These are phyloP conservation scores for Clonostachys rosea DNA, from an alignment of 2,329 filamentous ascomycete species.

Conservation along the genomic window DNA sequence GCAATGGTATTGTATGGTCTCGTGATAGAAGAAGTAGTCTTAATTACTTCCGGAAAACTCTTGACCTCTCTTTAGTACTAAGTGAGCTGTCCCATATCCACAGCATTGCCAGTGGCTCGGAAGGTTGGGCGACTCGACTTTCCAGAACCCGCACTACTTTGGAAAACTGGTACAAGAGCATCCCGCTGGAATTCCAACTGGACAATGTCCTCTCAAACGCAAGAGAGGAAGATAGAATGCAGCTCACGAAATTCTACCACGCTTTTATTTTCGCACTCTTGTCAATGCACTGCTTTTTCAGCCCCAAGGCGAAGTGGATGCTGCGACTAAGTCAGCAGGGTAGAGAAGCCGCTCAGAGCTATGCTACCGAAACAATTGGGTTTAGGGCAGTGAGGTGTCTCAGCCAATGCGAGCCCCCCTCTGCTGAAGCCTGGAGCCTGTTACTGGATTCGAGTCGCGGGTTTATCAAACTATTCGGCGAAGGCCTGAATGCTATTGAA, in stretches of 20 bases:
- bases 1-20: slow-evolving; percentile 23
- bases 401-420: slow-evolving; percentile 5
- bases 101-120: slow-evolving; percentile 12
- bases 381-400: background rate
- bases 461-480: slow-evolving; percentile 23
- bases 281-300: slow-evolving; percentile 31
- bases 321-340: slow-evolving; percentile 20
- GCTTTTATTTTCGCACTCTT: slow-evolving; percentile 26
- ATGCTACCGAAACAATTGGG: slow-evolving; percentile 4
- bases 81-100: slow-evolving; percentile 16
- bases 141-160: slow-evolving; percentile 21
- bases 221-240: background rate
- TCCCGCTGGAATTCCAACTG: slow-evolving; percentile 24
- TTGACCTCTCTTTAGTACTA: slow-evolving; percentile 21
- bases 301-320: slow-evolving; percentile 28
- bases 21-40: slow-evolving; percentile 23
- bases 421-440: slow-evolving; percentile 20
- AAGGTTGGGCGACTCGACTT: slow-evolving; percentile 22
- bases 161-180: slow-evolving; percentile 26
- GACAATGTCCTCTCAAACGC: slow-evolving; percentile 14
- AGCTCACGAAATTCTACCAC: slow-evolving; percentile 27
- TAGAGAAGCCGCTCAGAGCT: slow-evolving; percentile 11
- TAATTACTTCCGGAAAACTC: slow-evolving; percentile 32
- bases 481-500: background rate
- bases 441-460: slow-evolving; percentile 23